Conservation (phyloP, 2,329 filamentous ascomycete genomes). For the Aspergillus tamarii region DNA sequence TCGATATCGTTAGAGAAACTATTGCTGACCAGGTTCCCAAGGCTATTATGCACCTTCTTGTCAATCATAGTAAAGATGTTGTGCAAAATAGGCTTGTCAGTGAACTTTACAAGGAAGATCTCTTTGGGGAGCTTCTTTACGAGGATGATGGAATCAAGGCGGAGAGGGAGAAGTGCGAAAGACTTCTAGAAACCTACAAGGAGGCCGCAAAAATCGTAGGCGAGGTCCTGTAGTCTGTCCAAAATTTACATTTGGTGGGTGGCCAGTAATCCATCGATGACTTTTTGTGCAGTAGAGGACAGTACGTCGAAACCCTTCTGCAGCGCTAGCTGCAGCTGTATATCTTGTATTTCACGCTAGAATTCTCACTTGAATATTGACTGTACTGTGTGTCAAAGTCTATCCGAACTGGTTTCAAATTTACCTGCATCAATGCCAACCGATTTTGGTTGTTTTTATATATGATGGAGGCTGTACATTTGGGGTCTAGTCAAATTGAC, state of each 20-base stretch:
- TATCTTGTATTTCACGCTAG: slow-evolving; percentile 12
- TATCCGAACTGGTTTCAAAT: neutral
- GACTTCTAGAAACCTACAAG: slow-evolving; percentile 89
- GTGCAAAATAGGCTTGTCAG: slow-evolving; percentile 96
- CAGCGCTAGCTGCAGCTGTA: slow-evolving; percentile 3
- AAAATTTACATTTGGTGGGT: neutral
- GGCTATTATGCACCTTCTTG: slow-evolving; percentile 96
- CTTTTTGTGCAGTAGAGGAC: neutral
- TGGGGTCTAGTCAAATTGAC: neutral
- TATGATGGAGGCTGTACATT: neutral
- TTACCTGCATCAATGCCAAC: neutral
- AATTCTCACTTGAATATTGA: slow-evolving; percentile 2
- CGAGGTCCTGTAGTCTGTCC: slow-evolving; percentile 73
- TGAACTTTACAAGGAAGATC: slow-evolving; percentile 86
- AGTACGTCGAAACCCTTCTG: neutral
- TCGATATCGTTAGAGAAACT: slow-evolving; percentile 98
- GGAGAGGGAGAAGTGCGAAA: slow-evolving; percentile 98
- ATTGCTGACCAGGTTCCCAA: slow-evolving; percentile 98
- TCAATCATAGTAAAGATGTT: slow-evolving; percentile 97
- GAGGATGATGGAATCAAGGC: slow-evolving; percentile 98
- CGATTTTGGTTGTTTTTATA: neutral
- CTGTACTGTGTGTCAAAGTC: neutral
- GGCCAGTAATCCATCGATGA: neutral
- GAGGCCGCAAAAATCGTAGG: slow-evolving; percentile 98
- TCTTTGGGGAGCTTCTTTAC: slow-evolving; percentile 92